phyloP scores from a whole-genome alignment of 768 basidiomycete species.

The Cystofilobasidium bisporidii region DNA sequence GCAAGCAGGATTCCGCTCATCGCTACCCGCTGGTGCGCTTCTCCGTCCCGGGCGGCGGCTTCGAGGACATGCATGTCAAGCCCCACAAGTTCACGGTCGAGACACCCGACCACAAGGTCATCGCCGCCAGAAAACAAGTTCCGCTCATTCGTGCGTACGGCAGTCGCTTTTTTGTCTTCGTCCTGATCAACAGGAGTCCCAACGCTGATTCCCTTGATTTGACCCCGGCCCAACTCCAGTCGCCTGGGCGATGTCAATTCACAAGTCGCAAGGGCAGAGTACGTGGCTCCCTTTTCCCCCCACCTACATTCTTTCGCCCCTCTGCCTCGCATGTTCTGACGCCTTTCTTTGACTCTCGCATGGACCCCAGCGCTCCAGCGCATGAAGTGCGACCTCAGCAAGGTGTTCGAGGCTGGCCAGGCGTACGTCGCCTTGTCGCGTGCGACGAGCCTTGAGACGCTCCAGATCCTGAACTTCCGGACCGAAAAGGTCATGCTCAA shows the following conservation, averaged over 20 bases:
- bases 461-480: slow-evolving; percentile 23
- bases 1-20: slow-evolving; percentile 44
- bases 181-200: too few species aligned
- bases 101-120: slow-evolving; percentile 69
- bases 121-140: slow-evolving; percentile 71
- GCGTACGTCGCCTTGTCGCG: slow-evolving; percentile 27
- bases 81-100: slow-evolving; percentile 79
- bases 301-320: neutral
- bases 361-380: slow-evolving; percentile 54
- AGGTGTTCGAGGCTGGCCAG: slow-evolving; percentile 53
- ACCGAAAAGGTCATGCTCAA: slow-evolving; percentile 12
- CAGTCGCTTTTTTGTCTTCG: too few species aligned
- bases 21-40: slow-evolving; percentile 72
- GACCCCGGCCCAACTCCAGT: slow-evolving; percentile 37
- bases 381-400: slow-evolving; percentile 85
- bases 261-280: slow-evolving; percentile 93
- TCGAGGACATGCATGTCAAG: slow-evolving; percentile 48
- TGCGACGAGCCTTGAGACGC: slow-evolving; percentile 13
- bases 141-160: slow-evolving; percentile 30
- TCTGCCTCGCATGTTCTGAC: neutral
- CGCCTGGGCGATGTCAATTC: slow-evolving; percentile 90
- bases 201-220: too few species aligned
- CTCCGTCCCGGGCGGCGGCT: slow-evolving; percentile 51
- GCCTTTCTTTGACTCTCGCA: neutral
- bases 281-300: neutral